phyloP scores from a whole-genome alignment of 139 green algal genomes.

The Limnomonas spitsbergensis region DNA sequence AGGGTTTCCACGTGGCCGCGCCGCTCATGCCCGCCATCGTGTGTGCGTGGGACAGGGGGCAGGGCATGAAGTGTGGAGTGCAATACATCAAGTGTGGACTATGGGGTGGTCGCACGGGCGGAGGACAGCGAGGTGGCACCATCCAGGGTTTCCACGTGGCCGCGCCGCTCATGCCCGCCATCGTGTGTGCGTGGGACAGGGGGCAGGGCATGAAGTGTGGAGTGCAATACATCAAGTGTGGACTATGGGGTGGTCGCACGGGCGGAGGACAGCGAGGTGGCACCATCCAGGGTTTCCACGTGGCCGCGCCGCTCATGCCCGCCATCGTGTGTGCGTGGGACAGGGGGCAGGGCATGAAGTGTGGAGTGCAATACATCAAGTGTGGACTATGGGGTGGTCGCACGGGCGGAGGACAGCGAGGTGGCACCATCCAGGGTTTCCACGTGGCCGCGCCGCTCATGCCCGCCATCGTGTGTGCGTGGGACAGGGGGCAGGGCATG shows the following conservation, averaged over 20 bases:
- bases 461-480: constrained; percentile 16
- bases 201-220: too few species aligned
- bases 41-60: not conserved
- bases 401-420: constrained; percentile 34
- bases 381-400: constrained; percentile 42
- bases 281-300: constrained; percentile 41
- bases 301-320: constrained; percentile 39
- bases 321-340: not conserved
- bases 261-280: too few species aligned
- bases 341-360: too few species aligned
- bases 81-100: too few species aligned
- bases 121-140: constrained; percentile 35
- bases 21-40: constrained; percentile 38
- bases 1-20: constrained; percentile 43
- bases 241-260: too few species aligned
- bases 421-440: constrained; percentile 35
- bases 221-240: too few species aligned
- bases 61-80: too few species aligned
- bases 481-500: too few species aligned
- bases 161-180: constrained; percentile 40
- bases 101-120: constrained; percentile 32
- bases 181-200: too few species aligned
- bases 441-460: constrained; percentile 40
- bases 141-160: constrained; percentile 40
- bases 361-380: too few species aligned